phyloP scores from a whole-genome alignment of 805 yeast genomes.

The Wickerhamomyces sydowiorum region DNA sequence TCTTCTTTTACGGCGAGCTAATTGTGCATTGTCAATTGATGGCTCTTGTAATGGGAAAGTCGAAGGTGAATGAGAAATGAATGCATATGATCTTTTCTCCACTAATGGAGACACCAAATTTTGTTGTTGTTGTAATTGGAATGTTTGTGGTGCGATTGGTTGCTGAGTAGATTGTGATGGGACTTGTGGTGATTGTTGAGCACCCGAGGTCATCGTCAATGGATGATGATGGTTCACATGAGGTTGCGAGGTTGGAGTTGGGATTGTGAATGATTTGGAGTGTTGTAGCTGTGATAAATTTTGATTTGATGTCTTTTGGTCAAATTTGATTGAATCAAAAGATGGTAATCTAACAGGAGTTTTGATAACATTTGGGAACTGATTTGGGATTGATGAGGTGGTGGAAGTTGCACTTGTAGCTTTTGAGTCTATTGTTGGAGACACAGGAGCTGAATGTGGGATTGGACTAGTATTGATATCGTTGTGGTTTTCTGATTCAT shows the following conservation, averaged over 20 bases:
- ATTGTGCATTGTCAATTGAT: conserved; percentile 79
- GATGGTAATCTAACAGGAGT: conserved; percentile 24
- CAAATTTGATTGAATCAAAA: conserved; percentile 18
- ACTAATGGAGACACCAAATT: conserved; percentile 15
- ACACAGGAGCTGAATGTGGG: conserved; percentile 9
- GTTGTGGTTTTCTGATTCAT: conserved; percentile 2
- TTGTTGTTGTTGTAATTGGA: conserved; percentile 2
- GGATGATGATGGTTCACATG: background rate
- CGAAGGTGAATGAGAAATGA: conserved; percentile 88
- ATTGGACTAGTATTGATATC: background rate
- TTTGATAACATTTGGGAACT: conserved; percentile 3
- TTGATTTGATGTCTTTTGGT: conserved; percentile 5
- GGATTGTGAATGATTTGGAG: conserved; percentile 6
- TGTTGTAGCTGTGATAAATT: conserved; percentile 1
- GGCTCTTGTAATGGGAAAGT: conserved; percentile 84
- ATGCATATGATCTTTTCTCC: conserved; percentile 56
- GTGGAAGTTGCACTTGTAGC: conserved; percentile 5
- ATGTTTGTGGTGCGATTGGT: background rate
- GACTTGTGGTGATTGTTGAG: background rate
- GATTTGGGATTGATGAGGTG: background rate
- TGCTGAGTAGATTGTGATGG: conserved; percentile 8
- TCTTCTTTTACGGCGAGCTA: conserved; percentile 92
- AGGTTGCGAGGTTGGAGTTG: conserved; percentile 2
- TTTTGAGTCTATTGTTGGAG: conserved; percentile 9
- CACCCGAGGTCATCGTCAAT: background rate